A percentile compares a stretch with the other conserved stretches of the same genome.
Evolutionary conservation across 371 early-diverging fungal species (phyloP).

Genomic region (Circinella minor): DNA sequence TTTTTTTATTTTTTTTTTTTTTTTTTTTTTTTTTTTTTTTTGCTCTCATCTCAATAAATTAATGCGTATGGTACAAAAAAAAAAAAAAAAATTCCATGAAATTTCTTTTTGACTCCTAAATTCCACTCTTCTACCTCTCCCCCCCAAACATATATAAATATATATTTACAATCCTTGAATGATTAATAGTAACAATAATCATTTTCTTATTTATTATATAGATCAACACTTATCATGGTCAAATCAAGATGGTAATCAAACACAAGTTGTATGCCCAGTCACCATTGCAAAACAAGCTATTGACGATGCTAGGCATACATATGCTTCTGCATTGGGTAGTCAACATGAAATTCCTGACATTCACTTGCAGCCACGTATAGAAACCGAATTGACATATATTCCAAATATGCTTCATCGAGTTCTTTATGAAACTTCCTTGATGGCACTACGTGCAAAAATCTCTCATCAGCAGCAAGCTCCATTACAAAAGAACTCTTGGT

Average conservation of each 20-base stretch:
- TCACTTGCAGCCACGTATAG: conserved; percentile 14
- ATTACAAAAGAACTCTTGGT: not conserved
- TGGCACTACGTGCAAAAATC: conserved; percentile 55
- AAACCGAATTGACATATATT: conserved; percentile 63
- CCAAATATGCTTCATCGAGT: conserved; percentile 72
- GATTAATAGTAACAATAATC: not conserved
- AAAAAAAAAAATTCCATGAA: not conserved
- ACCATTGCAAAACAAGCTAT: conserved; percentile 68
- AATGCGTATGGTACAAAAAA: not conserved
- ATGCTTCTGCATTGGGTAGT: conserved; percentile 36
- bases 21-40: too few species aligned
- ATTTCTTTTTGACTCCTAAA: not conserved
- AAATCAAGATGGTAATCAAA: conserved; percentile 25
- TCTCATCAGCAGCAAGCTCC: conserved; percentile 9
- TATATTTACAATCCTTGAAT: too few species aligned
- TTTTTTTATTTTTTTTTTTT: too few species aligned
- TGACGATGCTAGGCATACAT: conserved; percentile 60
- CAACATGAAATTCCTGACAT: conserved; percentile 22
- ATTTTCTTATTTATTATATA: not conserved
- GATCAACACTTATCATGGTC: conserved; percentile 22
- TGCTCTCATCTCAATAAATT: too few species aligned
- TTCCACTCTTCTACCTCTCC: not conserved
- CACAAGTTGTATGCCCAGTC: conserved; percentile 63
- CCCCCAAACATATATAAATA: not conserved
- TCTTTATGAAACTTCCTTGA: conserved; percentile 67